Evolutionary conservation across 257 asterid species (phyloP).

Genomic region (Mitragyna speciosa): DNA sequence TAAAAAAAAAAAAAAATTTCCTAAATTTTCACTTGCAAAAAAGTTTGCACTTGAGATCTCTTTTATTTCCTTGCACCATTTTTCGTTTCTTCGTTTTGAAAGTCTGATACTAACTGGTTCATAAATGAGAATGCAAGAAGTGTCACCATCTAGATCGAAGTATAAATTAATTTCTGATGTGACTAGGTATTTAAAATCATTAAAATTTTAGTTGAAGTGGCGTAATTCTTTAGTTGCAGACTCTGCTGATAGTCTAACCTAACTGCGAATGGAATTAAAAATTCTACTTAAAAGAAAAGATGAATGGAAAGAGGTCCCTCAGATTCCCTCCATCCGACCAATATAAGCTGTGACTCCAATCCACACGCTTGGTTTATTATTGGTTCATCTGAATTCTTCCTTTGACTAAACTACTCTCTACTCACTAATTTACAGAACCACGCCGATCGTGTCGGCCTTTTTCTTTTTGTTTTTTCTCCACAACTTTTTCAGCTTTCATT

Average conservation of each 20-base stretch:
- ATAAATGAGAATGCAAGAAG: not conserved
- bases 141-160: not conserved
- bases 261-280: not conserved
- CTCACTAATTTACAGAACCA: conserved; percentile 9
- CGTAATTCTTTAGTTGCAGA: not conserved
- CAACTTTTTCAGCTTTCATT: not conserved
- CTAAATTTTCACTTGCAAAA: not conserved
- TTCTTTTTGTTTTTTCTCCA: not conserved
- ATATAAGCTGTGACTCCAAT: conserved; percentile 28
- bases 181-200: not conserved
- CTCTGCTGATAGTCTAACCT: no score
- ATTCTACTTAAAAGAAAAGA: not conserved
- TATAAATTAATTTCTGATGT: not conserved
- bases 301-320: conserved; percentile 19
- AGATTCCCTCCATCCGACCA: conserved; percentile 43
- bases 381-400: conserved; percentile 16
- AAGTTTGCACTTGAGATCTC: not conserved
- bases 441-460: conserved; percentile 12
- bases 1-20: no score
- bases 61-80: not conserved
- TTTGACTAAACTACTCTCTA: conserved; percentile 10
- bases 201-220: not conserved
- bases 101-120: not conserved
- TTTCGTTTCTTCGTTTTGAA: not conserved
- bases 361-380: conserved; percentile 50